phyloP scores from a whole-genome alignment of 371 early-diverging fungal species.

The Rhizopus arrhizus region DNA sequence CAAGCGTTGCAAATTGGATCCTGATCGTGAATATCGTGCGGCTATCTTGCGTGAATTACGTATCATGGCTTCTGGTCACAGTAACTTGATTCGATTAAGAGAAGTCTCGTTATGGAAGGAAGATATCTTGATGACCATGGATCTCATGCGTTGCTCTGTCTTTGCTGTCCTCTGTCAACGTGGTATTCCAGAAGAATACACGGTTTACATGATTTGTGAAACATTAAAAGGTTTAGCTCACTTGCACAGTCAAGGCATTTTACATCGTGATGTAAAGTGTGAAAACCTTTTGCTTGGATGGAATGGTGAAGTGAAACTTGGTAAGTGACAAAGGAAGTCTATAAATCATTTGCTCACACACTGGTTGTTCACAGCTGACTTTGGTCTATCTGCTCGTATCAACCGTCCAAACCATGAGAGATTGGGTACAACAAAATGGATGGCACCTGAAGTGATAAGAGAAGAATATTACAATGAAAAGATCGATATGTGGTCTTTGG shows the following conservation, averaged over 20 bases:
- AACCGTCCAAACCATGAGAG: slow-evolving; percentile 44
- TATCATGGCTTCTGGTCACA: slow-evolving; percentile 51
- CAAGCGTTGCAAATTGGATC: slow-evolving; percentile 48
- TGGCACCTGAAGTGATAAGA: slow-evolving; percentile 59
- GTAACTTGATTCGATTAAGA: slow-evolving; percentile 44
- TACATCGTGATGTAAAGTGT: slow-evolving; percentile 58
- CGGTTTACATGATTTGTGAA: slow-evolving; percentile 44
- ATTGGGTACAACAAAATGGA: slow-evolving; percentile 63
- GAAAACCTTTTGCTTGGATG: slow-evolving; percentile 53
- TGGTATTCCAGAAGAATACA: slow-evolving; percentile 47
- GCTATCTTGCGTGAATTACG: slow-evolving; percentile 49
- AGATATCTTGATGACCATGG: slow-evolving; percentile 53
- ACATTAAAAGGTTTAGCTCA: slow-evolving; percentile 44
- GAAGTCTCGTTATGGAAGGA: slow-evolving; percentile 46
- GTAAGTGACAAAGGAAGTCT: slow-evolving; percentile 18
- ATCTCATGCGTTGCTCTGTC: slow-evolving; percentile 50
- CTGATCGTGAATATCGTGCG: slow-evolving; percentile 48
- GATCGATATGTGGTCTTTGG: slow-evolving; percentile 58
- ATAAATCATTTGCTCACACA: background rate
- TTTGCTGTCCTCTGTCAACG: slow-evolving; percentile 51
- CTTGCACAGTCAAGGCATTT: slow-evolving; percentile 47
- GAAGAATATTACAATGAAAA: slow-evolving; percentile 51
- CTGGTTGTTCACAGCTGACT: slow-evolving; percentile 40
- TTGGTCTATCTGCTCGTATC: slow-evolving; percentile 51
- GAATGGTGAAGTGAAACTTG: slow-evolving; percentile 52